A percentile compares a stretch with the other conserved stretches of the same genome.
Evolutionary conservation across 1,284 basidiomycete species (phyloP).

Genomic region (Microstroma glucosiphilum): DNA sequence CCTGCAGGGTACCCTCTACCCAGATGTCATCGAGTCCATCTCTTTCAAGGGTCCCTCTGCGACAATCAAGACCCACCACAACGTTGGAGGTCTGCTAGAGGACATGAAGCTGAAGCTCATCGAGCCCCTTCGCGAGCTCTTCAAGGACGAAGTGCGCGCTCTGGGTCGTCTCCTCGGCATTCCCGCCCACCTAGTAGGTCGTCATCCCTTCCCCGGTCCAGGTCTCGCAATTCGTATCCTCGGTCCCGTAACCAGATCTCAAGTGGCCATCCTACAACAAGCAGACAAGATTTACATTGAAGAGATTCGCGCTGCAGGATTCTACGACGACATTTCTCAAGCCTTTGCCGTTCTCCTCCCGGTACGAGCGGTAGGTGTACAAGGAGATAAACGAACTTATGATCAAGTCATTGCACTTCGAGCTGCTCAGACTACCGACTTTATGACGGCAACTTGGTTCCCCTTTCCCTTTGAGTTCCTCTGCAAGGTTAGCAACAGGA

Average conservation of each 20-base stretch:
- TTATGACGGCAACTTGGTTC: slow-evolving; percentile 54
- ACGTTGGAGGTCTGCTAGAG: slow-evolving; percentile 90
- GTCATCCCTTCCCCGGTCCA: slow-evolving; percentile 99
- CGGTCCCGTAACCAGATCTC: slow-evolving; percentile 83
- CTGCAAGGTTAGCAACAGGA: slow-evolving; percentile 85
- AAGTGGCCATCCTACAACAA: slow-evolving; percentile 88
- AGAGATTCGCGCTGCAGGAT: slow-evolving; percentile 83
- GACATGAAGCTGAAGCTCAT: slow-evolving; percentile 99
- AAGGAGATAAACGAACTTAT: slow-evolving; percentile 94
- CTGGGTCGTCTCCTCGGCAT: slow-evolving; percentile 86
- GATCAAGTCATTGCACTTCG: slow-evolving; percentile 66
- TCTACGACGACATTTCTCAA: slow-evolving; percentile 93
- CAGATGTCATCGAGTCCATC: slow-evolving; percentile 98
- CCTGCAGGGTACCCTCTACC: slow-evolving; percentile 96
- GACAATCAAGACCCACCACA: slow-evolving; percentile 99
- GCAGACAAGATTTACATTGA: slow-evolving; percentile 97
- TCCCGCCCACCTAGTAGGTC: slow-evolving; percentile 83
- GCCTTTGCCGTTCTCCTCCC: slow-evolving; percentile 96
- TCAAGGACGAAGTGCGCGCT: slow-evolving; percentile 97
- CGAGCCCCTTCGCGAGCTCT: slow-evolving; percentile 92
- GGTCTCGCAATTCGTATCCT: slow-evolving; percentile 98
- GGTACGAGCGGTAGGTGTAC: slow-evolving; percentile 92
- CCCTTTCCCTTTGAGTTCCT: slow-evolving; percentile 90
- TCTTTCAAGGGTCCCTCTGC: slow-evolving; percentile 99
- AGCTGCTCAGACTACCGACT: slow-evolving; percentile 47